Percentiles rank a stretch among this genome's conserved stretches.
Evolutionary conservation across 805 yeast species (phyloP).

Genomic region (Wickerhamiella occidentalis): DNA sequence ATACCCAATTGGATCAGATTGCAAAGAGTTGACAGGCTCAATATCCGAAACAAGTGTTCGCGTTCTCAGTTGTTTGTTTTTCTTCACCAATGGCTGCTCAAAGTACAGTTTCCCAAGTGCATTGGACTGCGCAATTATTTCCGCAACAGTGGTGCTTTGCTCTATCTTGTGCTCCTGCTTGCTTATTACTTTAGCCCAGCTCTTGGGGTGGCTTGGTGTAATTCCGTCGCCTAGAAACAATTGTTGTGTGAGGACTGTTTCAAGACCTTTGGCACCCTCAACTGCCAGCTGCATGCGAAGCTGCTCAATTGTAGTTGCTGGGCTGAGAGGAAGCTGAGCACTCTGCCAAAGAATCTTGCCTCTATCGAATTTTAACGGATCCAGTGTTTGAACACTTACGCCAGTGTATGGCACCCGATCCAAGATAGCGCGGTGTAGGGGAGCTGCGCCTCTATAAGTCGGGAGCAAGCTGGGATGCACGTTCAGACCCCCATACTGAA

Average conservation of each 20-base stretch:
- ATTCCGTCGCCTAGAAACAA: constrained; percentile 20
- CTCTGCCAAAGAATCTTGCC: constrained; percentile 62
- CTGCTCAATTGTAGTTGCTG: constrained; percentile 34
- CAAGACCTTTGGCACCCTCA: constrained; percentile 50
- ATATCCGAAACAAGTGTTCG: constrained; percentile 11
- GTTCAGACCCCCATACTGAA: constrained; percentile 62
- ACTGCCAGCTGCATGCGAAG: constrained; percentile 43
- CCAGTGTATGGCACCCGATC: constrained; percentile 57
- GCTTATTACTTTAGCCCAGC: constrained; percentile 16
- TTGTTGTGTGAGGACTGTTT: constrained; percentile 32
- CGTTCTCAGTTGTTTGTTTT: constrained; percentile 11
- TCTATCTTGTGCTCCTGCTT: constrained; percentile 14
- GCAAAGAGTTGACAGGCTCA: constrained; percentile 3
- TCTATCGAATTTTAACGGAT: constrained; percentile 72
- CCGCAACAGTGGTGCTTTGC: neutral
- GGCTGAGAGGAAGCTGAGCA: constrained; percentile 30
- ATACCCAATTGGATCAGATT: constrained; percentile 7
- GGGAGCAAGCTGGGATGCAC: constrained; percentile 92
- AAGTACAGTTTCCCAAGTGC: constrained; percentile 20
- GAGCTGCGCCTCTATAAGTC: constrained; percentile 71
- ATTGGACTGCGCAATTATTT: constrained; percentile 17
- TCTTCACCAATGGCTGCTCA: constrained; percentile 14
- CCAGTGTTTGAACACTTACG: constrained; percentile 78
- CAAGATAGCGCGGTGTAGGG: constrained; percentile 67
- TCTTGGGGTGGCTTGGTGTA: neutral